These are phyloP conservation scores for Arthrobotrys iridis DNA, from an alignment of 2,329 filamentous ascomycete species.

Conservation along the genomic window DNA sequence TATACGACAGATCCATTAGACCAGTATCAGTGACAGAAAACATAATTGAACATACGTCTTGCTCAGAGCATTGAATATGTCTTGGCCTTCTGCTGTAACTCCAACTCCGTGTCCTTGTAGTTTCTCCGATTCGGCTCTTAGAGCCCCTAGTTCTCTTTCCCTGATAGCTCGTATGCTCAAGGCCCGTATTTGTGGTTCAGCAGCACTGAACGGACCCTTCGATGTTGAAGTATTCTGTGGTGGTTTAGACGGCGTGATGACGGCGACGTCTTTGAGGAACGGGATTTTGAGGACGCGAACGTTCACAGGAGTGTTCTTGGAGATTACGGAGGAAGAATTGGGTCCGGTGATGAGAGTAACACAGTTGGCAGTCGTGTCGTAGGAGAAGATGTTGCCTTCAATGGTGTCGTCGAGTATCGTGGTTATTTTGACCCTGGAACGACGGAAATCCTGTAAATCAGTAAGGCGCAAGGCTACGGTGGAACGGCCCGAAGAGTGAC, in stretches of 20 bases:
- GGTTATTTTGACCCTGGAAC: slow-evolving; percentile 55
- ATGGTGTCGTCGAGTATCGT: slow-evolving; percentile 58
- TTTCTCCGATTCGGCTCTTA: slow-evolving; percentile 54
- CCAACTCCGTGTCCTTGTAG: slow-evolving; percentile 56
- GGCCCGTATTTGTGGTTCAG: slow-evolving; percentile 56
- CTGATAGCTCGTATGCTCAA: slow-evolving; percentile 54
- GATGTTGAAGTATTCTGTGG: slow-evolving; percentile 33
- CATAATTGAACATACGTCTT: slow-evolving; percentile 55
- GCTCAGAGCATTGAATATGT: slow-evolving; percentile 57
- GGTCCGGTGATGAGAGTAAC: slow-evolving; percentile 55
- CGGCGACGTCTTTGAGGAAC: slow-evolving; percentile 58
- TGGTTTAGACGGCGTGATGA: slow-evolving; percentile 46
- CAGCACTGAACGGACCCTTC: slow-evolving; percentile 55
- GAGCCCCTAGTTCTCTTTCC: slow-evolving; percentile 30
- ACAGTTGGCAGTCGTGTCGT: slow-evolving; percentile 58
- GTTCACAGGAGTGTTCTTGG: slow-evolving; percentile 50
- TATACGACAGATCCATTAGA: slow-evolving; percentile 25
- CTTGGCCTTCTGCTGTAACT: slow-evolving; percentile 57
- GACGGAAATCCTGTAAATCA: slow-evolving; percentile 1
- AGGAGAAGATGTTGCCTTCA: slow-evolving; percentile 57
- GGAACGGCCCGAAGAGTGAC: neutral
- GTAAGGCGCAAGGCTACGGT: neutral
- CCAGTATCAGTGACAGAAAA: neutral
- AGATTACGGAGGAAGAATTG: slow-evolving; percentile 24
- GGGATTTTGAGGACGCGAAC: slow-evolving; percentile 58